These are phyloP conservation scores for Acaromyces ingoldii DNA, from an alignment of 1,284 basidiomycete genomes.

Conservation along the genomic window DNA sequence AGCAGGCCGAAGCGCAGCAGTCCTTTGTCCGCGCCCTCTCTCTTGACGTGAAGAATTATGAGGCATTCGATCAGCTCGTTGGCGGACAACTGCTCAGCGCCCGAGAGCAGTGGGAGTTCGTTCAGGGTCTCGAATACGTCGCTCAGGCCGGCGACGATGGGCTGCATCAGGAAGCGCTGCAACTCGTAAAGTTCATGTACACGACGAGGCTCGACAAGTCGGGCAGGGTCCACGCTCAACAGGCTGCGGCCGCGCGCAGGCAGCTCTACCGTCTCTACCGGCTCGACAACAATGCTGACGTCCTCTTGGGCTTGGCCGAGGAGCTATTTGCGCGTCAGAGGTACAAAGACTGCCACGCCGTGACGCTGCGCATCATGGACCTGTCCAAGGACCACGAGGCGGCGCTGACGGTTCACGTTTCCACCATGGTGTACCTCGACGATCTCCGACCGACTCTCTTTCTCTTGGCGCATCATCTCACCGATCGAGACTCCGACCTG, in stretches of 20 bases:
- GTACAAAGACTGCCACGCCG: conserved; percentile 85
- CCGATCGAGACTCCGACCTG: conserved; percentile 80
- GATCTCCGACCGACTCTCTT: conserved; percentile 87
- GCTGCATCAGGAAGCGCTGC: conserved; percentile 63
- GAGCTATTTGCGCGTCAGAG: conserved; percentile 79
- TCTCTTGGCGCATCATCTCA: conserved; percentile 89
- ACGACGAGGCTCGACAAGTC: conserved; percentile 80
- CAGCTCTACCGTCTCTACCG: conserved; percentile 55
- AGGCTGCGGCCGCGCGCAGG: conserved; percentile 11
- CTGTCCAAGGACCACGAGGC: conserved; percentile 35
- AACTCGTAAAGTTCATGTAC: conserved; percentile 86
- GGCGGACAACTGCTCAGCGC: conserved; percentile 64
- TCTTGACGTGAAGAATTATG: conserved; percentile 94
- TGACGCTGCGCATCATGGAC: conserved; percentile 59
- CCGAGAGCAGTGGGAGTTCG: conserved; percentile 75
- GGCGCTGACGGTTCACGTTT: conserved; percentile 76
- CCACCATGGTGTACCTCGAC: conserved; percentile 77
- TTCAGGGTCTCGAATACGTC: conserved; percentile 74
- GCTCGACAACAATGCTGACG: conserved; percentile 82
- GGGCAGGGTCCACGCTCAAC: conserved; percentile 43
- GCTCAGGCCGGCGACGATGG: conserved; percentile 64
- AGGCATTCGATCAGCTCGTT: conserved; percentile 84
- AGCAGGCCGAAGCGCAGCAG: conserved; percentile 79
- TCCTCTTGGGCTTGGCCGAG: conserved; percentile 85
- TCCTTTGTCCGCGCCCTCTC: conserved; percentile 91